A percentile compares a stretch with the other conserved stretches of the same genome.
These are phyloP conservation scores for Candida odintsovae DNA, from an alignment of 805 yeast species.

Conservation along the genomic window DNA sequence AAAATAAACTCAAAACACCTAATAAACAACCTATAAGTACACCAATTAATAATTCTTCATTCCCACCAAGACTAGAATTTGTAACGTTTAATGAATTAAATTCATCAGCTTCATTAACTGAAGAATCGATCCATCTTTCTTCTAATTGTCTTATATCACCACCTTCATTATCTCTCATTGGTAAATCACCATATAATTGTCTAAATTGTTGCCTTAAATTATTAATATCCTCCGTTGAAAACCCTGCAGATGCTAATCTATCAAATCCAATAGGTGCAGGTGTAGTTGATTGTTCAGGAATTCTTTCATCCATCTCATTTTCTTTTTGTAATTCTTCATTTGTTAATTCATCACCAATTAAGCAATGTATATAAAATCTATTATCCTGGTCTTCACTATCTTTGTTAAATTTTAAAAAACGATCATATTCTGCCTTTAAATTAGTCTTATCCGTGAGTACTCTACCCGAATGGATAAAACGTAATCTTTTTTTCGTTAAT, in stretches of 20 bases:
- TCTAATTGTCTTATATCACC: conserved; percentile 63
- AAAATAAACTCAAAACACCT: conserved; percentile 65
- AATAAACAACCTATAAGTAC: conserved; percentile 67
- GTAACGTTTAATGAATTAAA: conserved; percentile 40
- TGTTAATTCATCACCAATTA: conserved; percentile 61
- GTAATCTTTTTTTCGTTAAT: conserved; percentile 40
- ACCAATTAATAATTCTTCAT: conserved; percentile 66
- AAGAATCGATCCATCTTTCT: conserved; percentile 84
- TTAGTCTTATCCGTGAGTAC: conserved; percentile 54
- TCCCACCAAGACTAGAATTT: conserved; percentile 37
- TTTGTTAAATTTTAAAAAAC: conserved; percentile 18
- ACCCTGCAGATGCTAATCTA: conserved; percentile 75
- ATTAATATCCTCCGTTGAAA: conserved; percentile 68
- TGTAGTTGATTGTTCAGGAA: conserved; percentile 44
- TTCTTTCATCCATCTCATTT: conserved; percentile 46
- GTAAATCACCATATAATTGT: conserved; percentile 52
- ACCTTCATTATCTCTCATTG: conserved; percentile 23
- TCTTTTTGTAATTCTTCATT: conserved; percentile 54
- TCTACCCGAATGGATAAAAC: conserved; percentile 65
- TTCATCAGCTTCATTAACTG: conserved; percentile 46
- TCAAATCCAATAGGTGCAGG: conserved; percentile 85
- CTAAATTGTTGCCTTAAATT: conserved; percentile 72
- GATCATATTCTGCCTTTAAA: conserved; percentile 43
- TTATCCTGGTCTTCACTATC: conserved; percentile 9
- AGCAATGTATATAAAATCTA: conserved; percentile 68